Conservation (phyloP, 2,329 filamentous ascomycete species). For the Cucurbitaria berberidis region DNA sequence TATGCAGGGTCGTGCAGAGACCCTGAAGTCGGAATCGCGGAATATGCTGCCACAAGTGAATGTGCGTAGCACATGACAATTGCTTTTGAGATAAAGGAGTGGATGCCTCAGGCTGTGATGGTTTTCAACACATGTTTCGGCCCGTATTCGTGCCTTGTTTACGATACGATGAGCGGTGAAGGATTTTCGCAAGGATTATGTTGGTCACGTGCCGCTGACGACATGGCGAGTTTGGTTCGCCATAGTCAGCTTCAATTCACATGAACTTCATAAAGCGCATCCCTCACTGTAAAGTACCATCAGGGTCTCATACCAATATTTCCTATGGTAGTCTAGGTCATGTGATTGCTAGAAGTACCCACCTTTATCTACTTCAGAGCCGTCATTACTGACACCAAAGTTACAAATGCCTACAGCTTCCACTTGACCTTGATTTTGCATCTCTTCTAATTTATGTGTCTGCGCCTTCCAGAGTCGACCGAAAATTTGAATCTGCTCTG, state of each 20-base stretch:
- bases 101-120: neutral
- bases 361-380: too few species aligned
- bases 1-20: slow-evolving; percentile 14
- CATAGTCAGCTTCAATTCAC: slow-evolving; percentile 41
- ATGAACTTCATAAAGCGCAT: too few species aligned
- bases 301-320: too few species aligned
- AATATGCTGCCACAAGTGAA: slow-evolving; percentile 3
- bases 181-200: slow-evolving; percentile 14
- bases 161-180: slow-evolving; percentile 19
- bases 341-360: too few species aligned
- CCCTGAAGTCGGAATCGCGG: slow-evolving; percentile 5
- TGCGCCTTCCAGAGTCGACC: too few species aligned
- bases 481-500: too few species aligned
- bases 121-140: neutral
- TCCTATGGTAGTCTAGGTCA: too few species aligned
- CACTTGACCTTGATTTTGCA: too few species aligned
- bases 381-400: too few species aligned
- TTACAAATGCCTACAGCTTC: too few species aligned
- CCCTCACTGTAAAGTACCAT: too few species aligned
- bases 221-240: slow-evolving; percentile 4
- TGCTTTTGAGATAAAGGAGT: slow-evolving; percentile 1
- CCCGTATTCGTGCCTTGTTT: slow-evolving; percentile 10
- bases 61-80: slow-evolving; percentile 6
- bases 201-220: slow-evolving; percentile 16
- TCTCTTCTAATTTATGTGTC: too few species aligned